phyloP scores from a whole-genome alignment of 106 monocot species.

The Dioscorea zingiberensis region DNA sequence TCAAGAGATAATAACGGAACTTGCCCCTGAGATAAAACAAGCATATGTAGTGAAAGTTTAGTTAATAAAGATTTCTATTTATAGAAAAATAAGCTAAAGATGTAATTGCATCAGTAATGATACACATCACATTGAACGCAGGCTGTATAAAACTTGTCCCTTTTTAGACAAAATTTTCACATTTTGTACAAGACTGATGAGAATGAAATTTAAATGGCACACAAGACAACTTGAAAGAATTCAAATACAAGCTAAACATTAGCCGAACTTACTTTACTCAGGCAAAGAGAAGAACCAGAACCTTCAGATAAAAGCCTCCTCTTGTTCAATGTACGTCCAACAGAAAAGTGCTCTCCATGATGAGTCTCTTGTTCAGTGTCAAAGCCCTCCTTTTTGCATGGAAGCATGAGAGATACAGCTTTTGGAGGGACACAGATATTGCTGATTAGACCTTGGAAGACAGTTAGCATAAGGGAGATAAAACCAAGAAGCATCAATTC shows the following conservation, averaged over 20 bases:
- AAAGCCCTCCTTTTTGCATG: conserved; percentile 48
- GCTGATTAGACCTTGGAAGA: conserved; percentile 48
- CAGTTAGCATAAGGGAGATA: conserved; percentile 79
- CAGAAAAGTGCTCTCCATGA: conserved; percentile 2
- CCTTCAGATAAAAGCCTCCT: conserved; percentile 26
- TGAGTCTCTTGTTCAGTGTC: conserved; percentile 5
- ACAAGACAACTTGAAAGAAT: no score
- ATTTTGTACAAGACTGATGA: no score
- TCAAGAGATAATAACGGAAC: conserved; percentile 74
- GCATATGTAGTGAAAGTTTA: no score
- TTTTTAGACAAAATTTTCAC: no score
- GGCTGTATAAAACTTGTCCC: no score
- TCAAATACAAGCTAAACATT: background rate
- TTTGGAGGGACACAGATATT: conserved; percentile 49
- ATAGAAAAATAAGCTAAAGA: no score
- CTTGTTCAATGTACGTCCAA: conserved; percentile 6
- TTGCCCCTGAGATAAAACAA: conserved; percentile 45
- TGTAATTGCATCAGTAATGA: no score
- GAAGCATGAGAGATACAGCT: conserved; percentile 45
- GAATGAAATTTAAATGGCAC: no score
- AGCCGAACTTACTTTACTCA: conserved; percentile 22
- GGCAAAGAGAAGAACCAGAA: conserved; percentile 28
- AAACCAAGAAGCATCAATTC: conserved; percentile 94
- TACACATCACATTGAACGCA: no score
- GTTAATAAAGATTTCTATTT: no score